Evolutionary conservation across 768 basidiomycete species (phyloP), one percentile per base, ranked within the genome.

Genomic region (Russula sp.): DNA sequence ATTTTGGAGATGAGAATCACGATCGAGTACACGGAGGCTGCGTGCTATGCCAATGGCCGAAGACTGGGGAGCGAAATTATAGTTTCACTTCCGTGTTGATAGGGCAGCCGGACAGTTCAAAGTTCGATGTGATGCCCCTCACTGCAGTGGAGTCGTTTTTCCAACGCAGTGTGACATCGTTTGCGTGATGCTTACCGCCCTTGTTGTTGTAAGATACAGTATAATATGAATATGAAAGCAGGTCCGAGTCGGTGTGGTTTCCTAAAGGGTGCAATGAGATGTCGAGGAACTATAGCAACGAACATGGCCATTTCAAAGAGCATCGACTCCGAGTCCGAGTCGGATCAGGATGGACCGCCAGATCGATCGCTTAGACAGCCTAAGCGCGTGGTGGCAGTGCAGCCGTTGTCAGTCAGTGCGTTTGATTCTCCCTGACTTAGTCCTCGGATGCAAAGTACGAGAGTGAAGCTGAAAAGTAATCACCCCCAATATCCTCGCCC

Each of bases 211-310:
- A 31, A 55, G 40, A 14, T 40, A 40, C 11, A 40, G 11, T 40
- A 11, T 11, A 20, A 14, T 49, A 54, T 55, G 48, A 51, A 44
- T 32, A 56, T 47, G 20, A n/a, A 62, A 34, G 61, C 2, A 62
- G 48, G 48, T 34, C 53, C 14, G 40, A 14, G 10, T 34, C 53
- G 50, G 61, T 45, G 40, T 14, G 31, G 61, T 22, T 14, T 51
- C 54, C 44, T 14, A 50, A 57, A 45, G 32, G 47, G 37, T 27
- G 51, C 39, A 37, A 39, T 57, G 55, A 62, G 55, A 34, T 52
- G 50, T 62, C 11, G 59, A 54, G 63, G 53, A 42, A 47, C 60
- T 64, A 64, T 64, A 64, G 63, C 63, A 64, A 64, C 63, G 47
- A 59, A 16, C 62, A 54, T 34, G 57, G 32, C 62, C 39, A 31